These are phyloP conservation scores for Roridomyces roridus DNA, from an alignment of 768 basidiomycete species.

Conservation along the genomic window DNA sequence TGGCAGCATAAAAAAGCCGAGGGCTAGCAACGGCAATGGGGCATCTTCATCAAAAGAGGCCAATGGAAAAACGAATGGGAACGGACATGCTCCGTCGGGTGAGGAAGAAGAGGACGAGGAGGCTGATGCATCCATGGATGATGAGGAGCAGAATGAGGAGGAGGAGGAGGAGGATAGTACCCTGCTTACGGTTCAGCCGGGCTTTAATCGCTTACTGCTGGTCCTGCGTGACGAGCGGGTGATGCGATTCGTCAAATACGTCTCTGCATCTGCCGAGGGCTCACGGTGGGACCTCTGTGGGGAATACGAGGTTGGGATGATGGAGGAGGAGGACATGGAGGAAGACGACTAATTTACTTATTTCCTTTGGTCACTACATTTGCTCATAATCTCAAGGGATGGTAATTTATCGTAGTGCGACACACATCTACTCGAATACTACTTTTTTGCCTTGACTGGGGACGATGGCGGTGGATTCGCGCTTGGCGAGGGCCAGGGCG, in stretches of 20 bases:
- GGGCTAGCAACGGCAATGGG: constrained; percentile 20
- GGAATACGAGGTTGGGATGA: constrained; percentile 90
- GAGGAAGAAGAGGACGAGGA: constrained; percentile 23
- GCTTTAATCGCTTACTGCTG: constrained; percentile 87
- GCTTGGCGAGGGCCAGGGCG: constrained; percentile 76
- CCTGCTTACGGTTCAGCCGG: constrained; percentile 84
- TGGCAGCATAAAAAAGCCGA: constrained; percentile 51
- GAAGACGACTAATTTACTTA: constrained; percentile 18
- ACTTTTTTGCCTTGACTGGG: constrained; percentile 75
- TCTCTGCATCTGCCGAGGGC: constrained; percentile 86
- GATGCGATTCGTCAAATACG: constrained; percentile 95
- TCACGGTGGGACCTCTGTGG: constrained; percentile 93
- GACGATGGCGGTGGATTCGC: constrained; percentile 78
- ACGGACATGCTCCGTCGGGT: constrained; percentile 17
- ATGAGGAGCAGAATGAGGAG: constrained; percentile 48
- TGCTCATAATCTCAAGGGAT: too few relatives aligned
- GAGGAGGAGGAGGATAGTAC: constrained; percentile 77
- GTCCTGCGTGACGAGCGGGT: constrained; percentile 93
- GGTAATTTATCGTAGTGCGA: too few relatives aligned
- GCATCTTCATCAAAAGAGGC: constrained; percentile 17
- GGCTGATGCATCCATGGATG: constrained; percentile 26
- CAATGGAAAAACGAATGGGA: constrained; percentile 22
- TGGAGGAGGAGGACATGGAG: constrained; percentile 64
- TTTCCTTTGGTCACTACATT: too few relatives aligned
- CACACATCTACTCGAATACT: constrained; percentile 52